Evolutionary conservation across 208 protist species (phyloP).

Genomic region (Trypanosoma caninum): DNA sequence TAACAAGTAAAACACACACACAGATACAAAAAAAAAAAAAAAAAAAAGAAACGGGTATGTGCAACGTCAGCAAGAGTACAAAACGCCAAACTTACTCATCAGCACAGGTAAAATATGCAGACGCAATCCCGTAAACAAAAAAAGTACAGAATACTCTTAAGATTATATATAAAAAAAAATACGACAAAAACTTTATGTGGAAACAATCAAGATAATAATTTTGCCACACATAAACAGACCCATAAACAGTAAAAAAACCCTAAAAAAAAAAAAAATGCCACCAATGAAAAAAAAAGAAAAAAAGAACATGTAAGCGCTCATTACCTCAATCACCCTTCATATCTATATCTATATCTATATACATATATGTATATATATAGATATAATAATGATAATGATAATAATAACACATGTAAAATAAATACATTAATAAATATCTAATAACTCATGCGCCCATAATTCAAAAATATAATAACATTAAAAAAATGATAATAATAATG

Average conservation of each 20-base stretch:
- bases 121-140: constrained; percentile 5
- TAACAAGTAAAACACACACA: not conserved
- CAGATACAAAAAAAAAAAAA: constrained; percentile 10
- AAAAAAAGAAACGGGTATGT: not conserved
- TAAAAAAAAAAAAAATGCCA: not conserved
- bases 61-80: not conserved
- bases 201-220: too few species aligned
- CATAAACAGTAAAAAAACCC: not conserved
- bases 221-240: too few species aligned
- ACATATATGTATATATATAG: constrained; percentile 3
- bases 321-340: not conserved
- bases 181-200: too few species aligned
- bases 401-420: too few species aligned
- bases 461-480: too few species aligned
- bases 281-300: not conserved
- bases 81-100: not conserved
- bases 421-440: too few species aligned
- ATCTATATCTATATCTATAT: constrained; percentile 6
- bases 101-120: too few species aligned
- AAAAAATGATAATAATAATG: constrained; percentile 2
- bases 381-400: too few species aligned
- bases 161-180: constrained; percentile 20
- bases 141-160: constrained; percentile 6
- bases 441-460: too few species aligned
- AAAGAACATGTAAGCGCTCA: not conserved